Evolutionary conservation across 2,329 filamentous ascomycete genomes (phyloP).

Genomic region (Clonostachys rhizophaga): DNA sequence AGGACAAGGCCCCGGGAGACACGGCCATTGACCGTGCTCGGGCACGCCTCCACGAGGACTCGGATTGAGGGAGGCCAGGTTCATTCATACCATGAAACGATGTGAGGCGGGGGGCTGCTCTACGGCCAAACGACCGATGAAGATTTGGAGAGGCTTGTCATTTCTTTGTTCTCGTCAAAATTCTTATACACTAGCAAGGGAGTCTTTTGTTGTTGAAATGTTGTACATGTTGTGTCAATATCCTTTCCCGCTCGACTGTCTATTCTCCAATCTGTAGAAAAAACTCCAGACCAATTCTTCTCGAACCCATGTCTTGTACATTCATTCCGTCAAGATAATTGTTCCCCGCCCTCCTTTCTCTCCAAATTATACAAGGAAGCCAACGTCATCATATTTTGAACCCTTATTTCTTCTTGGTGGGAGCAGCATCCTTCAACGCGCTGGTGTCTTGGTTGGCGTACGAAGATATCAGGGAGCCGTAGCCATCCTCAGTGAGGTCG

Average conservation of each 20-base stretch:
- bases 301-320: neutral
- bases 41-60: conserved; percentile 56
- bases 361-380: no score
- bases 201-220: neutral
- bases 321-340: no score
- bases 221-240: conserved; percentile 3
- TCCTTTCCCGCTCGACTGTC: neutral
- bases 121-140: no score
- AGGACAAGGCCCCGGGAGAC: conserved; percentile 44
- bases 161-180: neutral
- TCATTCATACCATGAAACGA: no score
- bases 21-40: conserved; percentile 57
- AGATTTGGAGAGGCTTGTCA: no score
- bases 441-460: conserved; percentile 36
- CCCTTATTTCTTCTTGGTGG: conserved; percentile 39
- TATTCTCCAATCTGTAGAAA: no score
- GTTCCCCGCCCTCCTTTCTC: no score
- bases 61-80: conserved; percentile 34
- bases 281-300: no score
- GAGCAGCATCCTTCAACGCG: conserved; percentile 25
- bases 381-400: neutral
- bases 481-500: conserved; percentile 16
- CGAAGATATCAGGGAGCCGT: conserved; percentile 46
- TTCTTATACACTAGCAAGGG: conserved; percentile 1
- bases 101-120: no score